phyloP scores from a whole-genome alignment of 768 basidiomycete genomes.

The Mycena sanguinolenta region DNA sequence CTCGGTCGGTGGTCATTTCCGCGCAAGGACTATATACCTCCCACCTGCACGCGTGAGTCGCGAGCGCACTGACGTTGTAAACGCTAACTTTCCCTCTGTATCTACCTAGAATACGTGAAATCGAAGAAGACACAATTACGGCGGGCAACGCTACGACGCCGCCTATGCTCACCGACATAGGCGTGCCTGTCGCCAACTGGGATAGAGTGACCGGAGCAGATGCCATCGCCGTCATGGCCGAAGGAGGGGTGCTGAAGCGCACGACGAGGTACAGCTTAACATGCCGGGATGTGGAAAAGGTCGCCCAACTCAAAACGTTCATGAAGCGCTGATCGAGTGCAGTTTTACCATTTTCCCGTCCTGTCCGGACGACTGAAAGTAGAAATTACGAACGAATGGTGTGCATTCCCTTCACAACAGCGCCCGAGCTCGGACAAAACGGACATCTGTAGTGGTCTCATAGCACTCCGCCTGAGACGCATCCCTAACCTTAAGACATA shows the following conservation, averaged over 20 bases:
- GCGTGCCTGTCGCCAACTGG: conserved; percentile 69
- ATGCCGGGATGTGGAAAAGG: conserved; percentile 84
- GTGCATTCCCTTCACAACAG: neutral
- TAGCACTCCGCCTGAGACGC: conserved; percentile 52
- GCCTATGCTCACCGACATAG: conserved; percentile 46
- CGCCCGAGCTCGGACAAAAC: conserved; percentile 9
- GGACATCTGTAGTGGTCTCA: conserved; percentile 48
- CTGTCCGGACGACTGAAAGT: conserved; percentile 23
- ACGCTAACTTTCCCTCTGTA: conserved; percentile 21
- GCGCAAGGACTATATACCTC: conserved; percentile 74
- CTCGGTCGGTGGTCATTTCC: conserved; percentile 88
- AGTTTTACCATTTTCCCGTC: conserved; percentile 22
- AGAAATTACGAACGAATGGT: conserved; percentile 1
- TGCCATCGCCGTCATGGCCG: conserved; percentile 52
- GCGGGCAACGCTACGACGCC: conserved; percentile 38
- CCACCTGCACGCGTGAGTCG: conserved; percentile 78
- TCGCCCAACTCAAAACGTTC: conserved; percentile 53
- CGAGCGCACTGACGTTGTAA: conserved; percentile 14
- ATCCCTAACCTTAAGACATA: conserved; percentile 59
- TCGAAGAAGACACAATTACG: conserved; percentile 62
- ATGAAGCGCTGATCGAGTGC: conserved; percentile 40
- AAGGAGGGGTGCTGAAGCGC: conserved; percentile 69
- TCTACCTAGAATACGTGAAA: conserved; percentile 67
- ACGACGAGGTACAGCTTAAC: conserved; percentile 84
- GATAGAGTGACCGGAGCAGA: conserved; percentile 59